These are phyloP conservation scores for Roridomyces roridus DNA, from an alignment of 768 basidiomycete species.

Conservation along the genomic window DNA sequence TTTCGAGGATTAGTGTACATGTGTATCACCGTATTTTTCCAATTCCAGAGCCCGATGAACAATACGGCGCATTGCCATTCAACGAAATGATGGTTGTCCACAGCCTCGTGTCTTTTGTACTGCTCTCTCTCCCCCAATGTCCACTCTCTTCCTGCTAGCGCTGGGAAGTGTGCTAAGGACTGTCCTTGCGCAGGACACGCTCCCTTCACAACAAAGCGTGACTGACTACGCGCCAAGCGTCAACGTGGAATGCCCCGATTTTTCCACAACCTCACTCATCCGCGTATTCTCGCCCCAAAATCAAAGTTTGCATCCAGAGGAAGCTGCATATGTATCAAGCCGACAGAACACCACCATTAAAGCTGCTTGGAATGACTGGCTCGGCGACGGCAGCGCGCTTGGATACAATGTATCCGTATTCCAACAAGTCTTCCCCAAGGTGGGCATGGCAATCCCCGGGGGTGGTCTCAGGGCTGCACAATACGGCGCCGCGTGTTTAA, in stretches of 20 bases:
- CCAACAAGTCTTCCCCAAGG: slow-evolving; percentile 48
- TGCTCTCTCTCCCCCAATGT: slow-evolving; percentile 11
- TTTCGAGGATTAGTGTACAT: slow-evolving; percentile 53
- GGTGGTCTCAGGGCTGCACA: slow-evolving; percentile 74
- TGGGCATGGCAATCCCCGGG: slow-evolving; percentile 74
- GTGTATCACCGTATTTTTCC: slow-evolving; percentile 4
- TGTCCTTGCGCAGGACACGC: slow-evolving; percentile 14
- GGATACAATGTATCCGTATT: slow-evolving; percentile 59
- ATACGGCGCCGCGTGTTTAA: slow-evolving; percentile 65
- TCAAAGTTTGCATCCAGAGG: slow-evolving; percentile 57
- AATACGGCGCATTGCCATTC: neutral
- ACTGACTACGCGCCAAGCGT: slow-evolving; percentile 59
- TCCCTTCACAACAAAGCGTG: slow-evolving; percentile 35
- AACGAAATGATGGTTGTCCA: slow-evolving; percentile 9
- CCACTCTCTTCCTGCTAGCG: slow-evolving; percentile 14
- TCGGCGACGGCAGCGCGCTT: slow-evolving; percentile 57
- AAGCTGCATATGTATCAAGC: slow-evolving; percentile 51
- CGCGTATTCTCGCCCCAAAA: slow-evolving; percentile 56
- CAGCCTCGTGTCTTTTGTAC: slow-evolving; percentile 24
- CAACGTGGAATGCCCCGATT: slow-evolving; percentile 57
- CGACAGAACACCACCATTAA: slow-evolving; percentile 49
- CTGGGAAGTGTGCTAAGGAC: slow-evolving; percentile 11
- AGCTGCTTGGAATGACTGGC: slow-evolving; percentile 63
- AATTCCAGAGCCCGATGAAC: neutral
- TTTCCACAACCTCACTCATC: slow-evolving; percentile 52